Evolutionary conservation across 78 protist species (phyloP).

Genomic region (Neovahlkampfia damariscottae): DNA sequence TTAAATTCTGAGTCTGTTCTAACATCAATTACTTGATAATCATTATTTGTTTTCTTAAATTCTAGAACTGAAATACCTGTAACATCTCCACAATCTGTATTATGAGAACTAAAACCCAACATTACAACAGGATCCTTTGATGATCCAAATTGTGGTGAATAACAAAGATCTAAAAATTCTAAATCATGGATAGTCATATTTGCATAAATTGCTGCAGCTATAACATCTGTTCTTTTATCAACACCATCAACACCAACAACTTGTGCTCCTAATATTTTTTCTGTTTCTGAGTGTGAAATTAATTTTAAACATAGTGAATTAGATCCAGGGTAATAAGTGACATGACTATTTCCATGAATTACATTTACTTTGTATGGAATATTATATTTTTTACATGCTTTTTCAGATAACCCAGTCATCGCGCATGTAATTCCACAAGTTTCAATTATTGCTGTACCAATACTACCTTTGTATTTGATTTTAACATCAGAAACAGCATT

Average conservation of each 20-base stretch:
- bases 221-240: constrained; percentile 30
- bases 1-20: too few species aligned
- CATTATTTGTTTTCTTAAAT: too few species aligned
- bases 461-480: not conserved
- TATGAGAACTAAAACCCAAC: too few species aligned
- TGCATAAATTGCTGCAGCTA: constrained; percentile 25
- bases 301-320: constrained; percentile 11
- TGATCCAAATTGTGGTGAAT: constrained; percentile 32
- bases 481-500: not conserved
- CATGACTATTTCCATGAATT: not conserved
- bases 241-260: constrained; percentile 20
- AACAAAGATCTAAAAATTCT: constrained; percentile 23
- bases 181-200: constrained; percentile 32
- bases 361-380: not conserved
- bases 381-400: not conserved
- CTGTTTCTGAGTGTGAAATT: not conserved
- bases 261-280: constrained; percentile 31
- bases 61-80: too few species aligned
- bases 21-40: too few species aligned
- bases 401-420: constrained; percentile 10
- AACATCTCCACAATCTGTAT: too few species aligned
- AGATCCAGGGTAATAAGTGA: constrained; percentile 35
- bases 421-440: constrained; percentile 6
- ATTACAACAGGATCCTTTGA: too few species aligned
- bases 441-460: constrained; percentile 14